Evolutionary conservation across 2,329 filamentous ascomycete genomes (phyloP), one percentile per base, ranked within the genome.

Genomic region (Fusarium decemcellulare): DNA sequence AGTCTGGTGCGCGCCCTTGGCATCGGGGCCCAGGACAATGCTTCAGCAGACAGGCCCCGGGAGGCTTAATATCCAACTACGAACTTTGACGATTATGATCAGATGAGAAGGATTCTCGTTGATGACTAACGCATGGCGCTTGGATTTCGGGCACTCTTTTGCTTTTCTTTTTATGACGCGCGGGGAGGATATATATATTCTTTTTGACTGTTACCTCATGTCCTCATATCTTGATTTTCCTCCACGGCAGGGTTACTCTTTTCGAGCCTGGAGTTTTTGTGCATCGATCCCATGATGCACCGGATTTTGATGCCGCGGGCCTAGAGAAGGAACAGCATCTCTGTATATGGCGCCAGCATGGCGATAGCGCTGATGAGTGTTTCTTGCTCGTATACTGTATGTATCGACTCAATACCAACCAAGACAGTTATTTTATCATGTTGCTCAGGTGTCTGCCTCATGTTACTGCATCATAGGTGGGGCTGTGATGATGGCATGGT

Each of bases 1-100:
- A 86, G 85, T 67, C 66, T 86, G 61, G 83, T 85, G 63, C 80
- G 79, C 68, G 84, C 83, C 4, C 75, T 86, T 6, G 82, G 82
- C 29, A 77, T 85, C 30, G 81, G 81, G 5, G 61, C 61, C 16
- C 68, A 67, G 40, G 74, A 72, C 39, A 48, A 58, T 12, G 37
- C 61, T 16, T 39, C 59, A 57, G 74, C 47, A 23, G 70, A 69
- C 36, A 67, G 58, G 34, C 39, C 66, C 16, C 68, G 62, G 51
- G 67, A 61, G 52, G 52, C 32, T 32, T 56, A 16, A 39, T 56
- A 32, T 37, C 29, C n/a, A 12, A 18, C 56, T 58, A 68, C 51
- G 65, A 68, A 47, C 39, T 37, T 63, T 71, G 50, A 71, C 61
- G 68, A 71, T 71, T 57, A 71, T 52, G 61, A 68, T 50, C 50